Evolutionary conservation across 129 eudicot species (phyloP).

Genomic region (Helianthus annuus): HanXRQr2.0-SUNRISE NC_035444.2:138555349-138555848

Average conservation of each 20-base stretch:
- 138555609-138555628: slow-evolving; percentile 35
- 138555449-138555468: too few species aligned
- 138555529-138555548: slow-evolving; percentile 49
- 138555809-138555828: slow-evolving; percentile 54
- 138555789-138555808: slow-evolving; percentile 35
- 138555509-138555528: slow-evolving; percentile 56
- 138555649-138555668: too few species aligned
- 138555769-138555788: slow-evolving; percentile 49
- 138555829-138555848: slow-evolving; percentile 49
- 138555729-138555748: too few species aligned
- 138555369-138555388: slow-evolving; percentile 53
- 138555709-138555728: too few species aligned
- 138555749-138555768: slow-evolving; percentile 50
- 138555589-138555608: slow-evolving; percentile 47
- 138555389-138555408: slow-evolving; percentile 50
- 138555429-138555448: too few species aligned
- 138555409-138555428: slow-evolving; percentile 27
- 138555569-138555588: slow-evolving; percentile 46
- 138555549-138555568: slow-evolving; percentile 52
- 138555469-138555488: neutral
- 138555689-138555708: too few species aligned
- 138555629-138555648: too few species aligned
- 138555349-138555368: slow-evolving; percentile 61
- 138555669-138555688: too few species aligned
- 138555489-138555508: slow-evolving; percentile 48